Evolutionary conservation across 1,139 yeast genomes (phyloP).

Genomic region (Blastobotrys capitulatus): DNA sequence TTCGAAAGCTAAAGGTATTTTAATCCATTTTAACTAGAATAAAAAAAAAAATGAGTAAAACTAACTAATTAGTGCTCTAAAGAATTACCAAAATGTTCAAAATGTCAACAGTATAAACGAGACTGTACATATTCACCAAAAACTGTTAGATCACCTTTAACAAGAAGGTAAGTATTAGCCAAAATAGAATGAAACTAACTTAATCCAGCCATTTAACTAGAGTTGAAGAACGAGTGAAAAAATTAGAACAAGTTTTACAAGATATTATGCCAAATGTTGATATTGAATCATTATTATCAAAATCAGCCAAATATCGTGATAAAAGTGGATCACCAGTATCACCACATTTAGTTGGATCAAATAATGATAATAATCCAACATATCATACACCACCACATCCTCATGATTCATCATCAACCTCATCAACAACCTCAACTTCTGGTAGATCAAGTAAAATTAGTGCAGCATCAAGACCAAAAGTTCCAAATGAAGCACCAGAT

Average conservation of each 20-base stretch:
- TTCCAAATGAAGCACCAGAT: slow-evolving; percentile 38
- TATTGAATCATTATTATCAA: slow-evolving; percentile 35
- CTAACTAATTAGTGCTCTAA: slow-evolving; percentile 46
- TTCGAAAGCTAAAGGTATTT: slow-evolving; percentile 40
- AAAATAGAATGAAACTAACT: background rate
- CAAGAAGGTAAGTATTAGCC: slow-evolving; percentile 51
- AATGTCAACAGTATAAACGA: slow-evolving; percentile 70
- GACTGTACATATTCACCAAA: slow-evolving; percentile 74
- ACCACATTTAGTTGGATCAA: background rate
- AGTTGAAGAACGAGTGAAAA: slow-evolving; percentile 60
- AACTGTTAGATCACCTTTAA: slow-evolving; percentile 71
- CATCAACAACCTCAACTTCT: background rate
- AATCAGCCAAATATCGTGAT: slow-evolving; percentile 6
- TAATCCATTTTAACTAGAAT: slow-evolving; percentile 4
- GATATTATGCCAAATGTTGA: slow-evolving; percentile 41
- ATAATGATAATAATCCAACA: background rate
- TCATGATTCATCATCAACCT: background rate
- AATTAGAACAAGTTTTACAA: slow-evolving; percentile 49
- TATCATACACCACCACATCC: background rate
- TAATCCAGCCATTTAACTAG: slow-evolving; percentile 45
- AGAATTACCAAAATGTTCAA: slow-evolving; percentile 69
- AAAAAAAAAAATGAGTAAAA: slow-evolving; percentile 26
- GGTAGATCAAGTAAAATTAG: background rate
- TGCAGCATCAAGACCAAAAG: slow-evolving; percentile 23
- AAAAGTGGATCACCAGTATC: slow-evolving; percentile 1